These are phyloP conservation scores for Arbutus unedo DNA, from an alignment of 148 eudicot genomes.

Conservation along the genomic window DNA sequence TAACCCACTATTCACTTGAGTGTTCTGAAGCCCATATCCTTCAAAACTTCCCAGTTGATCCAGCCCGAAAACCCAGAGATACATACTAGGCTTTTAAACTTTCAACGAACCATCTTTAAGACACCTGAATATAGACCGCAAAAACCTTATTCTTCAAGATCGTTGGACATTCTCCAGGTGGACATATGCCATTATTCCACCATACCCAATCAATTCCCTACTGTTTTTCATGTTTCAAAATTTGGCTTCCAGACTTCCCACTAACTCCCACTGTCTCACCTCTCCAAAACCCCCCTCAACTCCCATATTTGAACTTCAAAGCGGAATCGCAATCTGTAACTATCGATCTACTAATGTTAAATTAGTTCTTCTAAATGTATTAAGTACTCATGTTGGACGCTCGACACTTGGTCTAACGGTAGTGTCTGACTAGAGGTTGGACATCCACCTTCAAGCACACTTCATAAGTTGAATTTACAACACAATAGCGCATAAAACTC, in stretches of 20 bases:
- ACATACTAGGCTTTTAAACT: background rate
- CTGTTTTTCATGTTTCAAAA: background rate
- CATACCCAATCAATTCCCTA: background rate
- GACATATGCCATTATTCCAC: background rate
- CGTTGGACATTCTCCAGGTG: background rate
- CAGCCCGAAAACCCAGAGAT: too few species aligned
- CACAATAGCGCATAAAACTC: background rate
- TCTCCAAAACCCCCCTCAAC: background rate
- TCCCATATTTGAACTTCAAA: background rate
- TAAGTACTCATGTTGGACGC: background rate
- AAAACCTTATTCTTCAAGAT: background rate
- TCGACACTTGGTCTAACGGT: background rate
- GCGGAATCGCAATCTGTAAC: background rate
- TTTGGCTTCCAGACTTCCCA: background rate
- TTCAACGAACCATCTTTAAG: background rate
- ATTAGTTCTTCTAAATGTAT: background rate
- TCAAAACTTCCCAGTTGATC: too few species aligned
- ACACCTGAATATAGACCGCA: background rate
- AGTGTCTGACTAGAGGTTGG: background rate
- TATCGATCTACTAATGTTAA: background rate
- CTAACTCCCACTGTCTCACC: background rate
- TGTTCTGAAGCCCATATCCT: too few species aligned
- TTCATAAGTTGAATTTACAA: background rate
- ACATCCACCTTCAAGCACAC: background rate
- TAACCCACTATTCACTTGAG: too few species aligned